Conservation (phyloP, 2,329 filamentous ascomycete genomes). For the Neofusicoccum kwambonambiense region DNA sequence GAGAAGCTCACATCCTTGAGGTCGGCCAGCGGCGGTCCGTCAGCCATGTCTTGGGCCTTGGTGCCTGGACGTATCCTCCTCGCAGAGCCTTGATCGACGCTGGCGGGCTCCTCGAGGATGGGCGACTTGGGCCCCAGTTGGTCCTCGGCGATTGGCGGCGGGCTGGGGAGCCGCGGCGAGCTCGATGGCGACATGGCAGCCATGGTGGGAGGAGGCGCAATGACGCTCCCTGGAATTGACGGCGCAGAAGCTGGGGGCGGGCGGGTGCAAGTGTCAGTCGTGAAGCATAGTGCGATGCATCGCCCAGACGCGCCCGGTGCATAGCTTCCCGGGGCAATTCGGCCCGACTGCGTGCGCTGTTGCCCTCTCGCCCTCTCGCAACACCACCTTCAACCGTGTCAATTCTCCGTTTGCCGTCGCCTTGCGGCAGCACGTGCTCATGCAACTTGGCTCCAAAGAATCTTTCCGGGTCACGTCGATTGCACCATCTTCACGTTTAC, state of each 20-base stretch:
- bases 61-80: conserved; percentile 90
- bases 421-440: no score
- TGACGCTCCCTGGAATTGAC: conserved; percentile 10
- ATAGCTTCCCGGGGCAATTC: not conserved
- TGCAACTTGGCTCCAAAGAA: no score
- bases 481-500: no score
- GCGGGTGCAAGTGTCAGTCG: not conserved
- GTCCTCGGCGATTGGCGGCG: conserved; percentile 90
- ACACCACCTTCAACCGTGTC: no score
- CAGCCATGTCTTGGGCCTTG: conserved; percentile 87
- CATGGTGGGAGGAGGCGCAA: conserved; percentile 31
- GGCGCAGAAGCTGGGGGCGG: not conserved
- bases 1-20: conserved; percentile 57
- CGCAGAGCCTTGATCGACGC: conserved; percentile 70
- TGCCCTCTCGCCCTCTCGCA: no score
- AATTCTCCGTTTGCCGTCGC: no score
- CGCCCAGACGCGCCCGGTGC: no score
- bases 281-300: not conserved
- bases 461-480: no score
- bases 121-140: conserved; percentile 83
- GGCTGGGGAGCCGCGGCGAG: conserved; percentile 90
- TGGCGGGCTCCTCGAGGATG: conserved; percentile 54
- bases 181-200: conserved; percentile 58
- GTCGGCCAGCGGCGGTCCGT: conserved; percentile 84
- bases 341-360: not conserved